Evolutionary conservation across 371 early-diverging fungal species (phyloP), one percentile per base, ranked within the genome.

Genomic region (Cokeromyces recurvatus): DNA sequence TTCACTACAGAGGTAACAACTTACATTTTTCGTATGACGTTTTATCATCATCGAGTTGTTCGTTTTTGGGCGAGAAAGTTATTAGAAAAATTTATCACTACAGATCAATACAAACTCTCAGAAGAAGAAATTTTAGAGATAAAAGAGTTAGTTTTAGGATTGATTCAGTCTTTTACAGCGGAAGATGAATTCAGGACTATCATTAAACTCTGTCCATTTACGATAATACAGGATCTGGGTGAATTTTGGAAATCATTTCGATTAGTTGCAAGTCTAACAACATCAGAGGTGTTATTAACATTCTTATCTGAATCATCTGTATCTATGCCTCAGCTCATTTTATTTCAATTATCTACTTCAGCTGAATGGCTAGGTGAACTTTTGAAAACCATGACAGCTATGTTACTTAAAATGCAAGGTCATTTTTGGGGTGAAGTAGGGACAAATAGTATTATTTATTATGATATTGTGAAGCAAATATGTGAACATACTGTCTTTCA

Each of bases 21-120:
- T 4, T 59, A 62, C 5, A 9, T 70, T 1, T 46, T 57, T 20
- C 36, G 57, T 5, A 37, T 67, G 22, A 49, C 64, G 4, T 45
- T 69, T 8, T 60, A 74, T 41, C 63, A 67, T 20, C 64, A 67
- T 32, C 48, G 59, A 5, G 43, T 59, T 11, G 46, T 70, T 17
- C 60, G 74, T 4, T 52, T 63, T 27, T 74, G 70, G 70, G 56
- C 68, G 2, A 45, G 74, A 32, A 74, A 70, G 44, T 38, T 65
- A n/a, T n/a, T 74, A 0, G 64, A 70, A 25, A 57, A 58, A 16
- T 61, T 60, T 32, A 32, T 34, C 12, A 43, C 38, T n/a, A 27
- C 42, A 23, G 57, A 62, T 25, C 36, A 38, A n/a, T 55, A 47
- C 32, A 24, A 5, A 2, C 29, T 53, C 16, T 34, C 41, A 9